Evolutionary conservation across 495 filamentous ascomycete species (phyloP).

Genomic region (Lophiostoma macrostomum): DNA sequence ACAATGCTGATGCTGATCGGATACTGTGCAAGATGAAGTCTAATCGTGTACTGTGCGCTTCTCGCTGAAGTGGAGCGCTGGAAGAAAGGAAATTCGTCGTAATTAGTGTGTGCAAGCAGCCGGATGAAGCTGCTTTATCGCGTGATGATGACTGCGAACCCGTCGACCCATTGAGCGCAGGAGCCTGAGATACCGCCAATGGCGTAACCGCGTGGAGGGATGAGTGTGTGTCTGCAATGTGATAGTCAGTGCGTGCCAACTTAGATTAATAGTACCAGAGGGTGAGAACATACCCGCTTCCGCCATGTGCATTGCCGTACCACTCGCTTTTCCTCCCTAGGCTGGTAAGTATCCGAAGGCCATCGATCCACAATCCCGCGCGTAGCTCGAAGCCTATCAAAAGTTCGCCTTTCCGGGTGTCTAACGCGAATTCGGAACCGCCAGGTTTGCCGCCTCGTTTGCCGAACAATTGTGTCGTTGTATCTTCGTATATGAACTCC

Average conservation of each 20-base stretch:
- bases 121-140: too few relatives aligned
- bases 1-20: too few relatives aligned
- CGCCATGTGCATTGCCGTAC: conserved; percentile 79
- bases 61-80: too few relatives aligned
- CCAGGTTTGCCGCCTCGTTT: conserved; percentile 72
- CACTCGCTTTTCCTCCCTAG: conserved; percentile 78
- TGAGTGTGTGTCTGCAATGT: conserved; percentile 69
- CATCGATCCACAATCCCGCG: conserved; percentile 83
- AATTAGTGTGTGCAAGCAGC: not conserved
- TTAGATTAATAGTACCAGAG: conserved; percentile 15
- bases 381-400: conserved; percentile 83
- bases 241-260: conserved; percentile 10
- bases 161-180: conserved; percentile 79
- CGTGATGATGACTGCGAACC: conserved; percentile 81
- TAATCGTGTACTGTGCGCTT: too few relatives aligned
- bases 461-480: conserved; percentile 83
- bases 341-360: conserved; percentile 85
- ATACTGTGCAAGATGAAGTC: too few relatives aligned
- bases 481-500: conserved; percentile 91
- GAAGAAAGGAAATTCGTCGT: not conserved
- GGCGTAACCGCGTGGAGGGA: conserved; percentile 85
- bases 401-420: conserved; percentile 81
- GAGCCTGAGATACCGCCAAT: conserved; percentile 86
- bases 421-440: conserved; percentile 74
- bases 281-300: conserved; percentile 64